Evolutionary conservation across 345 rosid species (phyloP), one percentile per base, ranked within the genome.

Genomic region (Corymbia maculata): DNA sequence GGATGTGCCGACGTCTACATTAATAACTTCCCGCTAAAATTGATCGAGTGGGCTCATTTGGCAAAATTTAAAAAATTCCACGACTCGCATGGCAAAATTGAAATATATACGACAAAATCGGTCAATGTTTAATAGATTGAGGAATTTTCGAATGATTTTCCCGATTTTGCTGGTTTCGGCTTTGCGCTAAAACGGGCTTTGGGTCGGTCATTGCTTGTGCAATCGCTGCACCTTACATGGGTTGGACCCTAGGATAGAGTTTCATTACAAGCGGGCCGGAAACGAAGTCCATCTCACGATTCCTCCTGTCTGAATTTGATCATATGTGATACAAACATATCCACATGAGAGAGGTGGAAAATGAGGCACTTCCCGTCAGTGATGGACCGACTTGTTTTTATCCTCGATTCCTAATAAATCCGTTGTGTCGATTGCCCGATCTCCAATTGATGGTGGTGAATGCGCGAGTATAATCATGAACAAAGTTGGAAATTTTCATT

Each of bases 1-100:
- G 42, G 42, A 36, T 4, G 4, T 36, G 42, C 2, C 2, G 0
- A 55, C 21, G 0, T 1, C 9, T 5, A 22, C 6, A 0, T 2
- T 55, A 55, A 5, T 6, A 55, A 55, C 21, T 55, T 55, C 2
- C 0, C 4, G 4, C 42, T 36, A 36, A 36, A 36, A 36, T 36
- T 36, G 42, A 36, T 36, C 42, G 42, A 36, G 42, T 36, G 42
- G 42, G 42, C 42, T 36, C 42, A 36, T 36, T 36, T 36, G 42
- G 42, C 2, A 36, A 36, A 36, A 36, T 36, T 2, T 36, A 36
- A 36, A 36, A 36, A 4, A 36, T 2, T 36, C 42, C 42, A 36
- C 4, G 42, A 36, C 42, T 36, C 42, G 42, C 42, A 36, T 36
- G 42, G 42, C 42, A 36, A 36, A 36, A 36, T 4, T 36, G 42